Conservation (phyloP, 176 grass and related monocot genomes). For the Phoenix dactylifera region DNA sequence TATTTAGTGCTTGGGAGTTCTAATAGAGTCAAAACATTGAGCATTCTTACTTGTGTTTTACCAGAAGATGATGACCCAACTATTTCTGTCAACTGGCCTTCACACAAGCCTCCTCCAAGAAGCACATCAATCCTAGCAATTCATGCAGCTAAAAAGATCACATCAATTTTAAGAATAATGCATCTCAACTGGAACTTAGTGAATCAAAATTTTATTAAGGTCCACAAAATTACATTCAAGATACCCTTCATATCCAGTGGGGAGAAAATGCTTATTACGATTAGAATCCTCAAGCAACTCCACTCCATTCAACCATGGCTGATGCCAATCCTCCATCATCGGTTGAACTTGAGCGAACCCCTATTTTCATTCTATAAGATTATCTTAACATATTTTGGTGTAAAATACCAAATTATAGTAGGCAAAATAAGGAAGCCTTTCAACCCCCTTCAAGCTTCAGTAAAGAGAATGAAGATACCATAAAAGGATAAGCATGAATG, state of each 20-base stretch:
- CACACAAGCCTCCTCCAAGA: conserved; percentile 67
- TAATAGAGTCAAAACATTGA: background rate
- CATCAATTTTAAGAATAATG: background rate
- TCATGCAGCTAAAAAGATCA: conserved; percentile 9
- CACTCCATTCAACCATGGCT: conserved; percentile 26
- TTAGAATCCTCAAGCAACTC: conserved; percentile 29
- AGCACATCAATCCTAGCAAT: conserved; percentile 55
- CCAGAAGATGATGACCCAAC: conserved; percentile 72
- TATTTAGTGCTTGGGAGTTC: no score
- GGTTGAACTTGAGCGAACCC: background rate
- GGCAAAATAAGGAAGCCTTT: no score
- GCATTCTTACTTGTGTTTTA: conserved; percentile 66
- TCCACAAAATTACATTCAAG: conserved; percentile 14
- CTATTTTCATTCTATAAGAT: background rate
- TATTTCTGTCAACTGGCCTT: conserved; percentile 68
- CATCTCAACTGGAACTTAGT: background rate
- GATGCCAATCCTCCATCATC: background rate
- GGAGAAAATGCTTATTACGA: conserved; percentile 29
- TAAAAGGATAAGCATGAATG: no score
- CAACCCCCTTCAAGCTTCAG: no score
- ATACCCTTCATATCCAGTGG: conserved; percentile 39
- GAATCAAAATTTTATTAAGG: conserved; percentile 1
- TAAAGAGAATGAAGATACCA: no score
- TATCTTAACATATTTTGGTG: no score
- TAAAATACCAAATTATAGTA: no score